Evolutionary conservation across 2,329 filamentous ascomycete genomes (phyloP).

Genomic region (Periglandula ipomoeae): DNA sequence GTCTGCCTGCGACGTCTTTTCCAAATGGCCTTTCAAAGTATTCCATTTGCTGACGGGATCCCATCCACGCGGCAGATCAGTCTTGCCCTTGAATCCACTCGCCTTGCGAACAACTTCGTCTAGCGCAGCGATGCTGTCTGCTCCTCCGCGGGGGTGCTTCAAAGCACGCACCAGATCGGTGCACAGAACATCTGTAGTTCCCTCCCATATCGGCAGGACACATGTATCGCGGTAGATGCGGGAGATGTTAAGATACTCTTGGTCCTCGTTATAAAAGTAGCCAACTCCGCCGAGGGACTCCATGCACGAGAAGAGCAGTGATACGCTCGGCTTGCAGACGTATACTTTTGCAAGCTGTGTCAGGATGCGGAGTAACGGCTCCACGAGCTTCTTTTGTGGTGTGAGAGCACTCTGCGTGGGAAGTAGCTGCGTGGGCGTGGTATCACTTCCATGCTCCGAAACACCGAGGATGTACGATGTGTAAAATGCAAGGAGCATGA

Average conservation of each 20-base stretch:
- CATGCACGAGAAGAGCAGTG: constrained; percentile 48
- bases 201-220: constrained; percentile 62
- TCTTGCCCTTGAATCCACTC: constrained; percentile 15
- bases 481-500: constrained; percentile 47
- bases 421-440: constrained; percentile 9
- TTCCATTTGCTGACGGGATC: constrained; percentile 29
- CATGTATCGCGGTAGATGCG: constrained; percentile 55
- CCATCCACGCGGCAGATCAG: constrained; percentile 17
- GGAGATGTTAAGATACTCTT: constrained; percentile 57
- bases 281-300: constrained; percentile 58
- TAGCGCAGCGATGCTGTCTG: constrained; percentile 31
- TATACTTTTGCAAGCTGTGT: constrained; percentile 53
- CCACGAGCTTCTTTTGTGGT: constrained; percentile 22
- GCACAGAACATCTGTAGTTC: constrained; percentile 62
- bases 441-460: constrained; percentile 32
- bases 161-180: constrained; percentile 38
- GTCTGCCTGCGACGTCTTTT: constrained; percentile 22
- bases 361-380: constrained; percentile 44
- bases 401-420: constrained; percentile 23
- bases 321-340: constrained; percentile 40
- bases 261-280: constrained; percentile 54
- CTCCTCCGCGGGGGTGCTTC: constrained; percentile 32
- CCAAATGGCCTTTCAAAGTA: constrained; percentile 27
- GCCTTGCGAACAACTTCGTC: constrained; percentile 27
- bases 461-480: constrained; percentile 45